Base-by-base conservation (phyloP, 2,329 filamentous ascomycete species). In the Lecanicillium sp. region DNA sequence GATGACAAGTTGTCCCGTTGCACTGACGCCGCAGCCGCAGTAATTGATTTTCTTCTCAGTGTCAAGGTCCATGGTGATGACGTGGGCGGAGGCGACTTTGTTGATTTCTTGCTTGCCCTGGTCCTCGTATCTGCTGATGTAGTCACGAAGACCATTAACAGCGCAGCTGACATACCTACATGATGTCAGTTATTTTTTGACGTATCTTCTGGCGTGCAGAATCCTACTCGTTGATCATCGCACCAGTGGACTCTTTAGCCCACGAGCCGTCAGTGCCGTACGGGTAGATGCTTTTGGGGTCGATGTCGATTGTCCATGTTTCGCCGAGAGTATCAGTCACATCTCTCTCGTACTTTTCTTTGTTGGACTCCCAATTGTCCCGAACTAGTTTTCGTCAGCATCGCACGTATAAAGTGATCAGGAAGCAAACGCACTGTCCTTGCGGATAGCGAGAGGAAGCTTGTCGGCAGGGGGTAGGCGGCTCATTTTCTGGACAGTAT, bases 311-410 rank as follows among this genome's bases (percentile, higher is more conserved):
- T 5, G 68, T 76, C 75, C 75, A 80, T 7, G 65, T 32, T 29
- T 63, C 60, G n/a, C 71, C 73, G 3, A 79, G 66, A 35, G 69
- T 37, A 0, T 66, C 63, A 0, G 71, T 72, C 33, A 79, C 55
- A 46, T 68, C 58, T 44, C 66, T 58, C 57, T 76, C 73, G 12
- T 69, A 52, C 2, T 66, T 69, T 0, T 52, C 58, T 55, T 72
- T 76, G 48, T 71, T 74, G 47, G 58, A 65, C 15, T 78, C 73
- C 67, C 68, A 79, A 14, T 69, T 65, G 55, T 79, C 77, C 5
- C 76, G 73, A 52, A 78, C 74, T 78, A 35, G 9, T 12, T 14
- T 3, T 40, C 2, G 21, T 50, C 19, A 39, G 14, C 19, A 3
- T 11, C 6, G 11, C 24, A 15, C 23, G 24, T 27, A 8, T 24